Conservation (phyloP, 2,329 filamentous ascomycete genomes). For the Fusarium marasasianum region DNA sequence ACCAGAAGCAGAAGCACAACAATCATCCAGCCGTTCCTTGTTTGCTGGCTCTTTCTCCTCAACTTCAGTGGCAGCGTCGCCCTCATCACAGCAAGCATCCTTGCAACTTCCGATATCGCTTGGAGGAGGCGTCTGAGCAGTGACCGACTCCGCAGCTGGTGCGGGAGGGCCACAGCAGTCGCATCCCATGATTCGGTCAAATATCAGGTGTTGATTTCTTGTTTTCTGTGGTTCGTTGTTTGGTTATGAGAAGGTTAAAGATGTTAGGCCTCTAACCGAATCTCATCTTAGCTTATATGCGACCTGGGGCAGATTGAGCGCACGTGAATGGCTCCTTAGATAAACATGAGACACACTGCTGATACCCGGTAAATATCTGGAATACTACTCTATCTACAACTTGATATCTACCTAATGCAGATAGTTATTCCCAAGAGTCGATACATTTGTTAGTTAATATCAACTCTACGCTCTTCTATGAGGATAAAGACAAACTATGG, state of each 20-base stretch:
- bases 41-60: background rate
- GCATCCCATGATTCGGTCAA: constrained; percentile 16
- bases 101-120: background rate
- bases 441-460: background rate
- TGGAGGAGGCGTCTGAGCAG: background rate
- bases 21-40: background rate
- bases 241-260: background rate
- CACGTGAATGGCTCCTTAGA: constrained; percentile 21
- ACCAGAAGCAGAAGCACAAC: background rate
- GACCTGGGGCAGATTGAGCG: background rate
- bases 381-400: background rate
- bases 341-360: background rate
- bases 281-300: constrained; percentile 1
- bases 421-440: background rate
- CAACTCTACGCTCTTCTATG: background rate
- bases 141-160: background rate
- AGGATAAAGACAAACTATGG: too few relatives aligned
- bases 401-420: background rate
- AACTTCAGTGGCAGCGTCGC: background rate
- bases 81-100: constrained; percentile 11
- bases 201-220: background rate
- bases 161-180: constrained; percentile 27
- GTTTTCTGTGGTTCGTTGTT: background rate
- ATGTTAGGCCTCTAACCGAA: background rate
- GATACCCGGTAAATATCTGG: background rate